Conservation (phyloP, 257 asterid species). For the Capsicum chinense region DNA sequence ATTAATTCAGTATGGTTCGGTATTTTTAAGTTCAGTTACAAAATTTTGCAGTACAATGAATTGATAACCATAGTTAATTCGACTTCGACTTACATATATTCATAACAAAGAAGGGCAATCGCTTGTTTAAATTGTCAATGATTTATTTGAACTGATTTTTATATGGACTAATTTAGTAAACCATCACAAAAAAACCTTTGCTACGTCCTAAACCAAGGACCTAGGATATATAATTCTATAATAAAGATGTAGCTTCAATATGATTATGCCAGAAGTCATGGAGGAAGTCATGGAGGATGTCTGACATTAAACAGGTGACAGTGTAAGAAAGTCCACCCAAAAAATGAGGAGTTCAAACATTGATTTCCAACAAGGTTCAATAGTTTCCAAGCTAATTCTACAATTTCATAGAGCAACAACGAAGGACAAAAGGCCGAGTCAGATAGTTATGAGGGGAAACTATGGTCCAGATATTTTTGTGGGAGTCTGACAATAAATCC, state of each 20-base stretch:
- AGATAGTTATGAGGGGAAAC: not conserved
- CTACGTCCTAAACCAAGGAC: conserved; percentile 1
- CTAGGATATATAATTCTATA: not conserved
- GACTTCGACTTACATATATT: not conserved
- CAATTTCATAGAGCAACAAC: not conserved
- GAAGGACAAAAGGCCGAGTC: not conserved
- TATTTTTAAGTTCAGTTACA: not conserved
- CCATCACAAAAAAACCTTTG: not conserved
- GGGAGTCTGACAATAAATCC: not conserved
- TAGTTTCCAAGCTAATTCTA: not conserved
- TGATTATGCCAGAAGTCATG: not conserved
- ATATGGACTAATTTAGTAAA: conserved; percentile 13
- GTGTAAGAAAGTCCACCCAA: not conserved
- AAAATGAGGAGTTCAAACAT: not conserved
- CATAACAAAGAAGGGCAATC: not conserved
- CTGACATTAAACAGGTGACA: not conserved
- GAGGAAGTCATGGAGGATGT: not conserved
- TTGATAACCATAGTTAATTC: not conserved
- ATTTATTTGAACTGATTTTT: not conserved
- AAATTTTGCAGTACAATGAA: not conserved
- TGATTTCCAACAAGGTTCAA: no score
- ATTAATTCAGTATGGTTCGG: not conserved
- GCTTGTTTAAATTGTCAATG: conserved; percentile 7
- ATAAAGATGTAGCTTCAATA: conserved; percentile 4
- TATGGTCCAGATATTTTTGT: not conserved